Base-by-base conservation (phyloP, 805 yeast species). In the Candida schatavii region DNA sequence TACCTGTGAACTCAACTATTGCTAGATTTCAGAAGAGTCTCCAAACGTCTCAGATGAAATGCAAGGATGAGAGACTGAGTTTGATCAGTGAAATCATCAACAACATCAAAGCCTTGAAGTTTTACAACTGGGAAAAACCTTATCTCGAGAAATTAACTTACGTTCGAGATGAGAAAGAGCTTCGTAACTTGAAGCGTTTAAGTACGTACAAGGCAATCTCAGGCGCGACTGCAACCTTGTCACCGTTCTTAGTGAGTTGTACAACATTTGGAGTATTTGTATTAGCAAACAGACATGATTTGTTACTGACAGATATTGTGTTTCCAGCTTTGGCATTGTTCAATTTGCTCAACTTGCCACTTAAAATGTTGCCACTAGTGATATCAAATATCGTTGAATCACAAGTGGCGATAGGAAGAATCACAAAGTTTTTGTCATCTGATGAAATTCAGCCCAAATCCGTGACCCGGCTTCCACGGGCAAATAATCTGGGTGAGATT, bases 111-210 rank as follows among this genome's bases (percentile, higher is more conserved):
- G 87, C 97, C 10, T 72, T 93, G 59, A 93, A 93, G 61, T 74
- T 95, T 38, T 93, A 93, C 57, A 95, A 95, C 3, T 93, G 99
- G 99, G 99, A 95, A 65, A 68, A 59, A 26, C 95, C 98, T 3
- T 89, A 88, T 59, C 77, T 79, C 55, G 75, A 73, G 22, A 85
- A 85, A 52, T 72, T 95, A 44, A 78, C 78, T 48, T 67, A 81
- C 55, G 95, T 91, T 19, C 83, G 99, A 74, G 88, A 91, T 57
- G 87, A 87, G 36, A 82, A 83, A 53, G 97, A 90, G 64, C 76
- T 90, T 61, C 74, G 73, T 23, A 90, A 85, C 51, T 75, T 93
- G 63, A 81, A 75, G 50, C 78, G 70, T 51, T 83, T 88, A 69
- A 90, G 95, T 51, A 60, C 79, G 18, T 79, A 82, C 54, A 76